Base-by-base conservation (phyloP, 1,284 basidiomycete species). In the Irpex lacteus region DNA sequence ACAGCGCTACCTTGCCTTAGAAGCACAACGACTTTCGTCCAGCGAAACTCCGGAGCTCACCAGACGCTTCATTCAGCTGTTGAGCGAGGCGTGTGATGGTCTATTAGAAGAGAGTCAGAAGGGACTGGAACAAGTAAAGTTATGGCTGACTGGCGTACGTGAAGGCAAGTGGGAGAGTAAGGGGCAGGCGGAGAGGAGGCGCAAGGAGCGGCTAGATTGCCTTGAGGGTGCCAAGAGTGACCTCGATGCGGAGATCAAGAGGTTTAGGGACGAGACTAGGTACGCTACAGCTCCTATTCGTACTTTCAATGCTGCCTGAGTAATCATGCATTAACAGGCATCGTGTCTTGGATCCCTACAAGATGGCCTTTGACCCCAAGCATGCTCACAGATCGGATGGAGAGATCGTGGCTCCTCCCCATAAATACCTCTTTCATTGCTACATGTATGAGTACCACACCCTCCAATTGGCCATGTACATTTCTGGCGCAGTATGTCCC, bases 1-100 rank as follows among this genome's bases (percentile, higher is more conserved):
- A 9, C 87, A 91, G 70, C 78, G 87, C 40, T 95, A 94, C 72
- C 81, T 94, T 70, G 86, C 94, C 67, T 78, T 95, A 4, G 93
- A 95, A 71, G 81, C 85, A 13, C 82, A 77, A 8, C 78, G 81
- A 53, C 75, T 87, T 38, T 74, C 77, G n/a, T 83, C 88, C 21
- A 83, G 82, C 0, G 77, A 84, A 69, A 79, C 82, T 4, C 82
- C 83, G 19, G 76, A 79, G 36, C 79, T 86, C 49, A 81, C 85
- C 2, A 78, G 80, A 55, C 79, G 80, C 63, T 81, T 83, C 52
- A 82, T 85, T 5, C 75, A 76, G 18, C 76, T 92, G 2, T 73
- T 95, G 52, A 77, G 80, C 2, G 76, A 82, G 11, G 85, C 88
- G 60, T 88, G 85, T 69, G 77, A 79, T n/a, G 83, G 84, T 18